Evolutionary conservation across 495 filamentous ascomycete species (phyloP), one percentile per base, ranked within the genome.

Genomic region (Penicillium pulvis): DNA sequence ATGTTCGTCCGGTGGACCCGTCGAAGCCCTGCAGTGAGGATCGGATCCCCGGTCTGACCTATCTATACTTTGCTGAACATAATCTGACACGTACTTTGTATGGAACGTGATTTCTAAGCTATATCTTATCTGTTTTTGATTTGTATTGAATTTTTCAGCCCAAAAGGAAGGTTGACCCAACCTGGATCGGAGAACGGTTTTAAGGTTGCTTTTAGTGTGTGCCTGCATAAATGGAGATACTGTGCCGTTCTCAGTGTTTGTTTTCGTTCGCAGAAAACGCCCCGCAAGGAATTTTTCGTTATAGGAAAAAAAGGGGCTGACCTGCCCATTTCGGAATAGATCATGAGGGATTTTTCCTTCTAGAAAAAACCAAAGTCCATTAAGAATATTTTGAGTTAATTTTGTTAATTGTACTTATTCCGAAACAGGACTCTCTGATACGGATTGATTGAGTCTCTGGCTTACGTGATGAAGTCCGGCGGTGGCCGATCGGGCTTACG

Each of bases 201-300:
- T 68, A 70, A 70, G 65, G 65, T 70, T 68, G 60, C 26, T 48
- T 58, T 64, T 66, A 70, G 65, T 64, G 65, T 35, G 64, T 65
- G 61, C 59, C 59, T 64, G 67, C 64, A 70, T 42, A 20, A 35
- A 42, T 53, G 51, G 36, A 47, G 48, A 50, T 23, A 35, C 26
- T 28, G 28, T 28, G 51, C 59, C 59, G 55, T 51, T 63, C 52
- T 41, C 53, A 59, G 46, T 23, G 20, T 17, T 17, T 41, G 39
- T 41, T 41, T 41, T 41, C 39, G 39, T 41, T 36, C 33, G 9
- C 36, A 14, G 41, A 19, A 44, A 44, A 17, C 42, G 8, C 16
- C 42, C 9, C 14, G 7, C 19, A 17, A 44, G 16, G 6, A 44
- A 12, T 12, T 11, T 12, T 36, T 11, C 33, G 33, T 11, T 36